Conservation (phyloP, 176 grass and related monocot species). For the Metroxylon sagu region DNA sequence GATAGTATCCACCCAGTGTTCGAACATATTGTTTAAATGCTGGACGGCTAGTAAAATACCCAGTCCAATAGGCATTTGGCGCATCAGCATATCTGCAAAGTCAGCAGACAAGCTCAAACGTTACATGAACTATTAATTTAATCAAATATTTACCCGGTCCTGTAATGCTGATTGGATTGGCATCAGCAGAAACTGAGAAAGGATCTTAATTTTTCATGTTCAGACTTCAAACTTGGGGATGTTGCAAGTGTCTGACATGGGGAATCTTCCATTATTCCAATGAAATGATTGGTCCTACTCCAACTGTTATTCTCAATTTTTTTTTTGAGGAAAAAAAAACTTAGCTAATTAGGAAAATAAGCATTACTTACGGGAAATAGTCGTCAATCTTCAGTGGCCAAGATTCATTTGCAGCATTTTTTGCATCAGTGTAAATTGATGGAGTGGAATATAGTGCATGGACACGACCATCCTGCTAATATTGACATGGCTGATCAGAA, state of each 20-base stretch:
- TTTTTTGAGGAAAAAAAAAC: too few relatives aligned
- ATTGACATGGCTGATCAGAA: too few relatives aligned
- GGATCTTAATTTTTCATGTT: too few relatives aligned
- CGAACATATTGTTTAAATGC: slow-evolving; percentile 73
- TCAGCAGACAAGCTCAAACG: background rate
- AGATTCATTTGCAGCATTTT: slow-evolving; percentile 60
- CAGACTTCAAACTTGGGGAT: too few relatives aligned
- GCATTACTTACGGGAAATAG: slow-evolving; percentile 76
- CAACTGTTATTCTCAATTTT: too few relatives aligned
- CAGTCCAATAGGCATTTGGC: slow-evolving; percentile 92
- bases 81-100: slow-evolving; percentile 82
- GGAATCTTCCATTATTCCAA: too few relatives aligned
- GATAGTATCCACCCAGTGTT: slow-evolving; percentile 80
- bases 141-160: too few relatives aligned
- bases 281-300: too few relatives aligned
- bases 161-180: too few relatives aligned
- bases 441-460: slow-evolving; percentile 98
- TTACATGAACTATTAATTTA: too few relatives aligned
- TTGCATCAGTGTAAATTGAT: slow-evolving; percentile 96
- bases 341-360: background rate
- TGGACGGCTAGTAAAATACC: slow-evolving; percentile 95
- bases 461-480: slow-evolving; percentile 73
- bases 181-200: too few relatives aligned
- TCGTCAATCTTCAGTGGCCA: slow-evolving; percentile 94
- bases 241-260: too few relatives aligned